Evolutionary conservation across 148 eudicot genomes (phyloP).

Genomic region (Fagopyrum homotropicum): DNA sequence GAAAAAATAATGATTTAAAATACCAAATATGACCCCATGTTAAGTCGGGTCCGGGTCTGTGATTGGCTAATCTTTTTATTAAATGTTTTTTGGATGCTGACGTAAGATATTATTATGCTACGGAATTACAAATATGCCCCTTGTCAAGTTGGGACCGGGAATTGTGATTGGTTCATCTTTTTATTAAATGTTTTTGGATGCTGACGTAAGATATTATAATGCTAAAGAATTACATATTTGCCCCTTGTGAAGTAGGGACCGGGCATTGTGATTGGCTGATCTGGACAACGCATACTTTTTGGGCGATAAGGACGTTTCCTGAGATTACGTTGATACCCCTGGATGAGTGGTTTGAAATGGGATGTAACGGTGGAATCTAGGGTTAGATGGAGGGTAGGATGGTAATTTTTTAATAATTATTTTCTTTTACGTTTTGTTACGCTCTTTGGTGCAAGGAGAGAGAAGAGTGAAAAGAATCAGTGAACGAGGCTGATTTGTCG

Average conservation of each 20-base stretch:
- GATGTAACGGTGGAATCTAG: background rate
- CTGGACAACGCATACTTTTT: slow-evolving; percentile 32
- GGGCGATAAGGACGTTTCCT: slow-evolving; percentile 9
- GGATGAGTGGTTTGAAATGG: background rate
- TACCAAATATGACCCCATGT: slow-evolving; percentile 12
- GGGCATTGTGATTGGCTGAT: slow-evolving; percentile 23
- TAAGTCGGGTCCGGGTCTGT: slow-evolving; percentile 13
- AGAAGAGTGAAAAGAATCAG: background rate
- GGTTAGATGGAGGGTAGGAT: background rate
- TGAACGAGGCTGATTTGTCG: slow-evolving; percentile 7
- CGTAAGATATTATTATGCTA: background rate
- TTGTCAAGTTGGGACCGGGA: slow-evolving; percentile 13
- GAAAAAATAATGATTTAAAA: background rate
- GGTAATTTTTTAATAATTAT: background rate
- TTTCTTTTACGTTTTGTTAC: background rate
- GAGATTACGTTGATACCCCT: slow-evolving; percentile 1
- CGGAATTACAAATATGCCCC: slow-evolving; percentile 13
- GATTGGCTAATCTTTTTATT: slow-evolving; percentile 28
- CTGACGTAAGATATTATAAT: background rate
- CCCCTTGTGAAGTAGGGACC: slow-evolving; percentile 20
- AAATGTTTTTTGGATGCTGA: slow-evolving; percentile 24
- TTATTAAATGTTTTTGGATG: background rate
- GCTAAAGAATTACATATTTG: background rate
- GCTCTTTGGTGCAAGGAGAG: background rate
- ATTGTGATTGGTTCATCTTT: slow-evolving; percentile 24